Evolutionary conservation across 805 yeast species (phyloP), one percentile per base, ranked within the genome.

Genomic region (Wickerhamiella vanderwaltii): DNA sequence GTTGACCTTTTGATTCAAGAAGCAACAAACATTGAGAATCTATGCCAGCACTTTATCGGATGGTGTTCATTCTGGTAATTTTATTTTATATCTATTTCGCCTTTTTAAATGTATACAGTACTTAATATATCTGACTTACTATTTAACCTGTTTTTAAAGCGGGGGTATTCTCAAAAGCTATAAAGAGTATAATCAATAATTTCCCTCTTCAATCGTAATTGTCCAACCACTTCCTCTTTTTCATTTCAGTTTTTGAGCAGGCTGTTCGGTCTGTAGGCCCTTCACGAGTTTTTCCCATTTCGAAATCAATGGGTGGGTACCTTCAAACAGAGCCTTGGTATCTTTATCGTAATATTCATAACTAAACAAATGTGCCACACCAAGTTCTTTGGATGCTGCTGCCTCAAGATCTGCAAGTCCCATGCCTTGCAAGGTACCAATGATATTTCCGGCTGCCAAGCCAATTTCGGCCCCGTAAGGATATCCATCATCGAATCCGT

Each of bases 61-160:
- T 91, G 99, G 99, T 91, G 99, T 63, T 83, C 97, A 1, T 91
- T 88, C 73, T 91, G 98, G 97, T 88, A 55, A 37, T 22, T 23
- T n/a, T 7, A 18, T 18, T 20, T 33, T 33, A 33, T 17, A 20
- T 33, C 19, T 33, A 11, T 7, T 23, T 23, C 9, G 7, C 11
- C 11, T 23, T 23, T 7, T 23, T 23, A 7, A 7, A 23, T 7
- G 26, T 7, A 23, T 23, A 23, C 7, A 7, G 7, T 23, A 7
- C 26, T 23, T 7, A 7, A 11, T 23, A 23, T 11, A 23, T 23
- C 26, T 23, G 11, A 7, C n/a, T n/a, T n/a, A n/a, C n/a, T n/a
- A n/a, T n/a, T n/a, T n/a, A n/a, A n/a, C n/a, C n/a, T n/a, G n/a
- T n/a, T n/a, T n/a, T n/a, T n/a, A n/a, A n/a, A n/a, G n/a, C n/a